Base-by-base conservation (phyloP, 768 basidiomycete species). In the Mycena kentingensis region DNA sequence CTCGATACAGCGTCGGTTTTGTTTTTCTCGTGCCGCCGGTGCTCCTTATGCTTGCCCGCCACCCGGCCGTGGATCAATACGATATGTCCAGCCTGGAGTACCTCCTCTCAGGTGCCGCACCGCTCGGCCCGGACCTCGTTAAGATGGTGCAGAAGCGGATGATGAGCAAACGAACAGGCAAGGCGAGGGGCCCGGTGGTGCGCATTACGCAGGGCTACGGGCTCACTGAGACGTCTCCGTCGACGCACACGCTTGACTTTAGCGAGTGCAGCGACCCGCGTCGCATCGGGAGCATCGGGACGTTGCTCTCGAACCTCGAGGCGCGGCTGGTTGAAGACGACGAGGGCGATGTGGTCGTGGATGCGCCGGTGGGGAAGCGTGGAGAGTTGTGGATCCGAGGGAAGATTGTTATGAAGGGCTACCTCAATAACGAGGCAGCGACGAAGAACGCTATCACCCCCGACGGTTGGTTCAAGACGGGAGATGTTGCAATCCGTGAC, bases 11-110 rank as follows among this genome's bases (percentile, higher is more conserved):
- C 25, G 71, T 77, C 12, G 78, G 78, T 0, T 46, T 68, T 0
- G 39, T 67, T 2, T 63, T 74, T 6, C 60, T 83, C 32, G 83
- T 83, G 0, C 85, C 85, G 0, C 84, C 85, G 1, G 77, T 87
- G 43, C 63, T 84, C 10, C 73, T 87, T 7, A 71, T 73, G 1
- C 69, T 87, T 32, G 67, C 77, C 39, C 76, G 77, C 70, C 93
- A 95, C 64, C 84, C 46, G 87, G 87, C 79, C 11, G 77, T 90
- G 5, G 78, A 80, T 51, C 70, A 85, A 61, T 87, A 87, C 65
- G 78, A 93, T 62, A 22, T n/a, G 29, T 45, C 46, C 18, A 48
- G 46, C 32, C 46, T 48, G 8, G 34, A 48, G 25, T 48, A 48
- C 35, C 19, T 48, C 21, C 34, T 48, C 21, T 48, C 31, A 21